Conservation (phyloP, 2,329 filamentous ascomycete species). For the Pestalotiopsis sp. region DNA sequence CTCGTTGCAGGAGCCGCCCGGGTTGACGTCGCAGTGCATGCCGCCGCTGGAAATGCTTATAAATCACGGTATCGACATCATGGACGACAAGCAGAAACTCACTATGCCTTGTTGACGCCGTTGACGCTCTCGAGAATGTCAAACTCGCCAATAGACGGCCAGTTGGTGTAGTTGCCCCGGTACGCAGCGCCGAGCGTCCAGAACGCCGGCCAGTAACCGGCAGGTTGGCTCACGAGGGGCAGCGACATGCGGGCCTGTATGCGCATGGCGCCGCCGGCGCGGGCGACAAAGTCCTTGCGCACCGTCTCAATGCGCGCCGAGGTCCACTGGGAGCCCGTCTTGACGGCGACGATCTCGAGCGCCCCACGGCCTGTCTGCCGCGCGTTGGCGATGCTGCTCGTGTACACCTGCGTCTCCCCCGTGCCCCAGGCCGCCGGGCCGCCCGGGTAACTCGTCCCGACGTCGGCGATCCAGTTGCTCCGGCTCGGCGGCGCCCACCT, state of each 20-base stretch:
- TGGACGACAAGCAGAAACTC: not conserved
- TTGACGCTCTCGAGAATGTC: constrained; percentile 35
- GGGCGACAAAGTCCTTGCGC: constrained; percentile 37
- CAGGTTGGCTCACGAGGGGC: constrained; percentile 14
- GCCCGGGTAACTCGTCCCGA: constrained; percentile 50
- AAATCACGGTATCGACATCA: not conserved
- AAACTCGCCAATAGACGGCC: constrained; percentile 31
- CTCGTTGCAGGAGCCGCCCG: constrained; percentile 34
- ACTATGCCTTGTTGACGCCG: constrained; percentile 22
- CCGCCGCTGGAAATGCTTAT: constrained; percentile 14
- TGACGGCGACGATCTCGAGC: constrained; percentile 41
- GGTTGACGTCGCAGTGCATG: constrained; percentile 31
- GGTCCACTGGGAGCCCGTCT: constrained; percentile 37
- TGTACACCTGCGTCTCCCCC: constrained; percentile 51
- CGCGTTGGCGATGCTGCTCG: constrained; percentile 41
- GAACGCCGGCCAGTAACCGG: constrained; percentile 47
- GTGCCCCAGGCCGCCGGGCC: constrained; percentile 52
- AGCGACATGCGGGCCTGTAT: constrained; percentile 16
- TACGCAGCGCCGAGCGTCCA: constrained; percentile 45
- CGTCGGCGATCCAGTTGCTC: constrained; percentile 45
- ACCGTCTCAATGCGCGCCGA: constrained; percentile 47
- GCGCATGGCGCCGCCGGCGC: constrained; percentile 30
- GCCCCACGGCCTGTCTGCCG: constrained; percentile 38
- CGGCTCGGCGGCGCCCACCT: constrained; percentile 35
- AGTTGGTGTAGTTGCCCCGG: constrained; percentile 37